Evolutionary conservation across 2,329 filamentous ascomycete species (phyloP), one percentile per base, ranked within the genome.

Genomic region (Penicillium hordei): DNA sequence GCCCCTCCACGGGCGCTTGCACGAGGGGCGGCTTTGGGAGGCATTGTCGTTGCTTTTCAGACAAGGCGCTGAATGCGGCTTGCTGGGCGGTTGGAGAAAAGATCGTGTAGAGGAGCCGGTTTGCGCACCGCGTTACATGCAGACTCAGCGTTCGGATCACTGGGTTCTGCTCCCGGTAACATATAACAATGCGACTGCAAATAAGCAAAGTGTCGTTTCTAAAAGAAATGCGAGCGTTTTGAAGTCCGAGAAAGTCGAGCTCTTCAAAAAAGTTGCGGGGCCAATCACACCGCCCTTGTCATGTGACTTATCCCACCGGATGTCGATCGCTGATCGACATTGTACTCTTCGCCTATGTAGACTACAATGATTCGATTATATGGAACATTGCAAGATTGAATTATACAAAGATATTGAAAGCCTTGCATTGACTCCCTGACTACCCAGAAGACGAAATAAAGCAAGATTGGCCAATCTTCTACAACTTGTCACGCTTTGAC

Each of bases 11-110:
- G 60, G n/a, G 65, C 55, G 53, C 67, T 60, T 48, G 67, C 67
- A 39, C 72, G 67, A 54, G 69, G 42, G 34, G 63, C 64, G 19
- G 66, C 65, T 68, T 74, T 75, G 39, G 73, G 72, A 45, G 72
- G 72, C 72, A 75, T 75, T 46, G 52, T 60, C 17, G 52, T 33
- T n/a, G 36, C 23, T 58, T 46, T 42, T 56, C 52, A 25, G 55
- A 61, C 52, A 58, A 61, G 58, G 57, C 52, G 63, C 60, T 57
- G 53, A 58, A 36, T 55, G 56, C 53, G 60, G 60, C 55, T 52
- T 45, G 58, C 54, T 56, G 34, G 34, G 31, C 19, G 3, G 44
- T 36, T 38, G 49, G 33, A 44, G 23, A 54, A 56, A 55, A 51
- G 44, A 44, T 42, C 49, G 56, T 49, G 56, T 53, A 42, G 36